Evolutionary conservation across 2,329 filamentous ascomycete species (phyloP).

Genomic region (Chalara sp.): DNA sequence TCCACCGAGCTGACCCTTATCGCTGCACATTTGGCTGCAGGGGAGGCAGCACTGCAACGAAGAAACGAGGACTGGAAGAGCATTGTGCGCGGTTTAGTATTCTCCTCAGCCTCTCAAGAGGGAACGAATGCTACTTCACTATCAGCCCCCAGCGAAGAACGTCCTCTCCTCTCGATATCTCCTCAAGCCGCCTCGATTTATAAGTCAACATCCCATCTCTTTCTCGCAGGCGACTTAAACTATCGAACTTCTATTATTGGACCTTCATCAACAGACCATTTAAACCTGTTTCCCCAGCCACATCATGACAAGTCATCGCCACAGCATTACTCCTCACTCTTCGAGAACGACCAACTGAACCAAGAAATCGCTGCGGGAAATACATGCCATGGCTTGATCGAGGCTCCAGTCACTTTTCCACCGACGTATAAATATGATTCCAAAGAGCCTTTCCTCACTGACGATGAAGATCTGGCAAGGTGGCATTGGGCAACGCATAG

Average conservation of each 20-base stretch:
- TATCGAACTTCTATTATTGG: constrained; percentile 72
- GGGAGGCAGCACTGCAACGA: constrained; percentile 69
- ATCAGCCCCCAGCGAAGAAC: constrained; percentile 27
- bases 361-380: constrained; percentile 61
- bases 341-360: constrained; percentile 72
- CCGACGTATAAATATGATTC: constrained; percentile 88
- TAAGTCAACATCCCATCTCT: constrained; percentile 67
- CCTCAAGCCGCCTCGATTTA: constrained; percentile 59
- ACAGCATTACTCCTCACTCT: constrained; percentile 59
- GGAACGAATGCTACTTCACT: constrained; percentile 6
- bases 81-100: constrained; percentile 75
- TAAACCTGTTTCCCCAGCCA: constrained; percentile 54
- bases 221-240: constrained; percentile 89
- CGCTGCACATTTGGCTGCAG: constrained; percentile 79
- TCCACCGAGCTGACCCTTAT: constrained; percentile 74
- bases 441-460: constrained; percentile 33
- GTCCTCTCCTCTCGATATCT: constrained; percentile 31
- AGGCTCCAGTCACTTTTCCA: constrained; percentile 70
- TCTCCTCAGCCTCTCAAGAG: constrained; percentile 40
- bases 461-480: constrained; percentile 33
- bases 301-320: constrained; percentile 42
- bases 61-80: constrained; percentile 85
- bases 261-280: constrained; percentile 50
- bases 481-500: constrained; percentile 77
- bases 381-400: constrained; percentile 71